Evolutionary conservation across 805 yeast species (phyloP), one percentile per base, ranked within the genome.

Genomic region (Wickerhamiella cacticola): DNA sequence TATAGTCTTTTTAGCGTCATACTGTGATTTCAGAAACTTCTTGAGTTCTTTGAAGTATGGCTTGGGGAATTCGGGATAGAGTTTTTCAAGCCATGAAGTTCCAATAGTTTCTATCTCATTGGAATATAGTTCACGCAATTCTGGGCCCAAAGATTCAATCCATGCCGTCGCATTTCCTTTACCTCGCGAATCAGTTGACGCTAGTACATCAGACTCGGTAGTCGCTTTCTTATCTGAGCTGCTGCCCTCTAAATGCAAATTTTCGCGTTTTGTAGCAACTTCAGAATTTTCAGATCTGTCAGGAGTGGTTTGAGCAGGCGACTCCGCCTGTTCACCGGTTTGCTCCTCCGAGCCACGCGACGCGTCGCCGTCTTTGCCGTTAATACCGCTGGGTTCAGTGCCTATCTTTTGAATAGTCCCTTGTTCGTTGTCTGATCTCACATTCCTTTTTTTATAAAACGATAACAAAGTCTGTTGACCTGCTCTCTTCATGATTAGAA

Each of bases 31-130:
- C 12, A 88, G 68, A 54, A 82, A 87, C 54, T 64, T 61, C 56
- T 89, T 89, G 55, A 92, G 68, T 8, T 74, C 63, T 8, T 88
- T 61, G 58, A 92, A 92, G 61, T 87, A 89, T 3, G 94, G 88
- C 61, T 88, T 85, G 9, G 82, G 79, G 48, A 92, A 69, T 56
- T 88, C 95, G 19, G 67, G 60, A 56, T 79, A 75, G 16, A 92
- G 68, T 1, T 74, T 69, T 3, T 72, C 70, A 19, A 92, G 74
- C 98, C 98, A 92, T 0, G 85, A 70, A 9, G 74, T 73, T 52
- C 84, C 87, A 52, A 92, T 64, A 0, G 84, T 76, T 1, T 68
- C 62, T 34, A 86, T 74, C 61, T 92, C 98, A 8, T 82, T 56
- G 22, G 70, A 62, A 1, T 87, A 70, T 3, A 87, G 66, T 2